Evolutionary conservation across 164 flowering plant species (phyloP), one percentile per base, ranked within the genome.

Genomic region (Akebia trifoliata): DNA sequence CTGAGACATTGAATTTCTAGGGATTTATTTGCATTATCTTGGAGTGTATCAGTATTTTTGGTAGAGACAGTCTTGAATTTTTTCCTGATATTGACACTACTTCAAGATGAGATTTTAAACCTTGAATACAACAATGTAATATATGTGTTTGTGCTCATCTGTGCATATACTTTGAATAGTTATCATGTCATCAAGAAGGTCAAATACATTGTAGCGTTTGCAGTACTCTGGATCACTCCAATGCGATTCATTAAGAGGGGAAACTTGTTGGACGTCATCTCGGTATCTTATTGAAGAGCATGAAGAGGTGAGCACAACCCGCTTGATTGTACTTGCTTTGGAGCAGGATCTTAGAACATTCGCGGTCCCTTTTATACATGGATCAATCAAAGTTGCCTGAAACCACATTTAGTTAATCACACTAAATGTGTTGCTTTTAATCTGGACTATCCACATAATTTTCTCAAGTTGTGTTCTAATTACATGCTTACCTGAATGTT

Each of bases 171-270:
- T n/a, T n/a, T n/a, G n/a, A n/a, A 28, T n/a, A 46, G 25, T 30
- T 54, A 1, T n/a, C 10, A 48, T 10, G 14, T 42, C 8, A 34
- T 61, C 21, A 36, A 34, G 17, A 25, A 8, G n/a, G 2, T 20
- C 38, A 1, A 44, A 58, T 84, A 90, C 99, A 45, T 86, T 81
- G 78, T 86, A 15, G 28, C 45, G 71, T 69, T 81, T 79, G 79
- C 99, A 90, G 69, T 87, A 93, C 8, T 87, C 92, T 0, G 74
- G 71, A 66, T 93, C 96, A 32, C 86, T 87, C 97, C 97, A 93
- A 49, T 87, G 97, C 2, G 96, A 80, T 59, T 93, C 97, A 39
- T 81, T 84, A 17, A 90, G 87, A 54, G 89, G 83, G 54, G 86
- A 86, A 39, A 74, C 65, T 58, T 79, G 68, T 36, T 72, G 74